phyloP scores from a whole-genome alignment of 1,139 yeast species.

The Geotrichum phurueaensis region DNA sequence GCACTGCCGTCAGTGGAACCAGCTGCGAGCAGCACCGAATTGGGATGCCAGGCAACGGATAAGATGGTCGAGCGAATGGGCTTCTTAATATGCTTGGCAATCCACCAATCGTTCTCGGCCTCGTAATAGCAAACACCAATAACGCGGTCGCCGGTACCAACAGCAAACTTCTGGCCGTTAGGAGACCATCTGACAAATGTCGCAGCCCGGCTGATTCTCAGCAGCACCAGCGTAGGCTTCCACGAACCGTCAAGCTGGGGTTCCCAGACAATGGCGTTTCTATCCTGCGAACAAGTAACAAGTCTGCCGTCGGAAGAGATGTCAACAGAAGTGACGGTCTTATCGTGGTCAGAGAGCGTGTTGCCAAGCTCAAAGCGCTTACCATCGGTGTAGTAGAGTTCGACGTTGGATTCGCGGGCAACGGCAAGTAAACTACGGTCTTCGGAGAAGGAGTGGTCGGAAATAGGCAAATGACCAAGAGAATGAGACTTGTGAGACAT shows the following conservation, averaged over 20 bases:
- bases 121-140: constrained; percentile 96
- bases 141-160: constrained; percentile 90
- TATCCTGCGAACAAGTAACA: constrained; percentile 95
- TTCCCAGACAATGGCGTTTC: constrained; percentile 97
- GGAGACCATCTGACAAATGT: constrained; percentile 94
- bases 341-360: constrained; percentile 77
- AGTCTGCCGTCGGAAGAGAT: constrained; percentile 83
- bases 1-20: constrained; percentile 96
- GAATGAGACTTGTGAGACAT: constrained; percentile 41
- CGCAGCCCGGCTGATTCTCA: constrained; percentile 91
- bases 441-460: constrained; percentile 81
- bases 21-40: constrained; percentile 77
- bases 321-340: constrained; percentile 91
- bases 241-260: constrained; percentile 53
- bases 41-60: constrained; percentile 90
- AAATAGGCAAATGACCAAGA: constrained; percentile 79
- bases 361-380: constrained; percentile 47
- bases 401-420: constrained; percentile 71
- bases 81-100: constrained; percentile 89
- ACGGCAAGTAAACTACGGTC: constrained; percentile 69
- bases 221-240: constrained; percentile 86
- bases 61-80: constrained; percentile 86
- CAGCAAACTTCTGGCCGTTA: constrained; percentile 87
- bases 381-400: constrained; percentile 56
- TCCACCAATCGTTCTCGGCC: constrained; percentile 98